These are phyloP conservation scores for Phaffomyces opuntiae DNA, from an alignment of 805 yeast species.

Conservation along the genomic window DNA sequence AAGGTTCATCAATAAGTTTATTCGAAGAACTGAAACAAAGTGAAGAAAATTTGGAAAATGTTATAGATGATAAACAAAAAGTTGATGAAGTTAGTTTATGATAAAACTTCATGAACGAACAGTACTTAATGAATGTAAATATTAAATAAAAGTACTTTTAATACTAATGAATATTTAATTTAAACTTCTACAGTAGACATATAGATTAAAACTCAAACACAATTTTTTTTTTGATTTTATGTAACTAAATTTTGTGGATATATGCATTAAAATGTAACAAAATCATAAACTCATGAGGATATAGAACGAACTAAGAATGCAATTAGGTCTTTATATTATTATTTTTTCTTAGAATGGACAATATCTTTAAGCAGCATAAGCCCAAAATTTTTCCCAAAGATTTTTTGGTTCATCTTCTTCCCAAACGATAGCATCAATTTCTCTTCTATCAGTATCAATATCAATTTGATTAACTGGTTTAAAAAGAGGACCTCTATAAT, in stretches of 20 bases:
- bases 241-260: too few relatives aligned
- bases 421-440: constrained; percentile 39
- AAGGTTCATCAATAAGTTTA: constrained; percentile 1
- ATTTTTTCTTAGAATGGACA: not conserved
- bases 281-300: too few relatives aligned
- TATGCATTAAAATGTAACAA: too few relatives aligned
- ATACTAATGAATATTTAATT: too few relatives aligned
- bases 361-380: constrained; percentile 23
- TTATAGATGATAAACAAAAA: not conserved
- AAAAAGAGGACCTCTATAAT: constrained; percentile 41
- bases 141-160: too few relatives aligned
- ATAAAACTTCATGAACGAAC: not conserved
- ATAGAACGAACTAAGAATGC: too few relatives aligned
- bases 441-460: constrained; percentile 23
- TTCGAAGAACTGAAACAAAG: not conserved
- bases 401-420: constrained; percentile 45
- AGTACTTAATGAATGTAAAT: not conserved
- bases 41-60: not conserved
- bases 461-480: constrained; percentile 18
- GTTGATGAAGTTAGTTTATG: not conserved
- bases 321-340: not conserved
- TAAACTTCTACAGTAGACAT: too few relatives aligned
- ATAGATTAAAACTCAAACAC: too few relatives aligned
- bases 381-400: constrained; percentile 55
- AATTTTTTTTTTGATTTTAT: too few relatives aligned